Evolutionary conservation across 768 basidiomycete species (phyloP).

Genomic region (Gelatoporia subvermispora): DNA sequence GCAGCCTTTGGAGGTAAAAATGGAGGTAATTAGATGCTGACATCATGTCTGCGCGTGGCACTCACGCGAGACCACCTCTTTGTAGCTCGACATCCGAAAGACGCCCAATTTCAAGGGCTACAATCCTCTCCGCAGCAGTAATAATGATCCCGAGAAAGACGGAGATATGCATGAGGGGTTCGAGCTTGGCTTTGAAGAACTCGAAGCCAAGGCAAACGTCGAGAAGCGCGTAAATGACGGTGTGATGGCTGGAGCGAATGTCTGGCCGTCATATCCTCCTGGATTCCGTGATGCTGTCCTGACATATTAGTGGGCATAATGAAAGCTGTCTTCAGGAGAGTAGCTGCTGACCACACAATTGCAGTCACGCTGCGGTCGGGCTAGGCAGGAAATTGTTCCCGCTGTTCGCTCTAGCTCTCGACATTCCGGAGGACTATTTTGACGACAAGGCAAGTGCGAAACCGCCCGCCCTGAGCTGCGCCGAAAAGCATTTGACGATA

Average conservation of each 20-base stretch:
- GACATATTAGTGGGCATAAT: constrained; percentile 55
- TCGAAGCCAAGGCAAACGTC: constrained; percentile 24
- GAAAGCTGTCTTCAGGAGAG: neutral
- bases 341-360: neutral
- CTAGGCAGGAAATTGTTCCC: constrained; percentile 61
- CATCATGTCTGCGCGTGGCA: neutral
- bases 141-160: constrained; percentile 68
- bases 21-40: constrained; percentile 41
- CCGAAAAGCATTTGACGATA: too few relatives aligned
- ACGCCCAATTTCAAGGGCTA: constrained; percentile 75
- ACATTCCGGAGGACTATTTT: constrained; percentile 57
- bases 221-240: constrained; percentile 38
- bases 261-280: constrained; percentile 67
- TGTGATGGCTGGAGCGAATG: constrained; percentile 65
- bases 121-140: constrained; percentile 62
- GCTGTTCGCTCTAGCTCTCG: constrained; percentile 64
- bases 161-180: constrained; percentile 93
- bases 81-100: constrained; percentile 63
- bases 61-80: neutral
- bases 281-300: constrained; percentile 57
- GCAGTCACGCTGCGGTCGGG: constrained; percentile 45
- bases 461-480: neutral
- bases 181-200: constrained; percentile 72
- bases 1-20: constrained; percentile 57
- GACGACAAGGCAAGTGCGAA: constrained; percentile 51